Evolutionary conservation across 2,329 filamentous ascomycete species (phyloP).

Genomic region (Cladosporium sp.): DNA sequence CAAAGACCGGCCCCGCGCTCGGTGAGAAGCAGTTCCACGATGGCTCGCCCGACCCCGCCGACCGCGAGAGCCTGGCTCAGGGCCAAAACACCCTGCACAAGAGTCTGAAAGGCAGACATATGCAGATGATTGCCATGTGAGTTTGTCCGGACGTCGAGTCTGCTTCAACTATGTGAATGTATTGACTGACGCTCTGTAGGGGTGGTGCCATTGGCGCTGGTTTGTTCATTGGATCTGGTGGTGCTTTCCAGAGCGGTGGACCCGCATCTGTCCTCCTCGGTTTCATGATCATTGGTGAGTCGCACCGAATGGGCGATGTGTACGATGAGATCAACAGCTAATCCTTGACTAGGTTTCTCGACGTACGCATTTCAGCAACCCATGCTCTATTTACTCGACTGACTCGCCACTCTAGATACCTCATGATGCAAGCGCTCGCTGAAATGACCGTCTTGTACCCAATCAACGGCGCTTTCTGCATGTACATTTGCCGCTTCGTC

Average conservation of each 20-base stretch:
- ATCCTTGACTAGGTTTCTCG: neutral
- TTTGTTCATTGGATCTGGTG: slow-evolving; percentile 33
- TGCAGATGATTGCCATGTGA: slow-evolving; percentile 40
- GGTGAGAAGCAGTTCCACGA: slow-evolving; percentile 17
- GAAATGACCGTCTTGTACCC: slow-evolving; percentile 44
- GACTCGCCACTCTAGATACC: slow-evolving; percentile 10
- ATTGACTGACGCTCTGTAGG: slow-evolving; percentile 1
- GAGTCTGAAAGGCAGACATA: slow-evolving; percentile 36
- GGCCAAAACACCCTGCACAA: slow-evolving; percentile 26
- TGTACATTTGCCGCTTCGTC: slow-evolving; percentile 46
- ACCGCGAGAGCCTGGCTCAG: slow-evolving; percentile 1
- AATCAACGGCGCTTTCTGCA: slow-evolving; percentile 43
- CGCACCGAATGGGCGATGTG: neutral
- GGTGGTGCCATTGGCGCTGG: slow-evolving; percentile 35
- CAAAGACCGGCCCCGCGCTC: neutral
- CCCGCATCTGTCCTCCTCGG: slow-evolving; percentile 36
- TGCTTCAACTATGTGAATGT: neutral
- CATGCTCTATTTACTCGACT: neutral
- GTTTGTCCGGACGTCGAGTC: neutral
- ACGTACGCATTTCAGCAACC: neutral
- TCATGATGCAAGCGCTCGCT: slow-evolving; percentile 42
- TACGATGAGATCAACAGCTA: neutral
- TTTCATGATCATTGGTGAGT: slow-evolving; percentile 40
- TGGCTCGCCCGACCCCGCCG: slow-evolving; percentile 3
- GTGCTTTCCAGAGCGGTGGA: slow-evolving; percentile 34